Percentiles rank a stretch among this genome's conserved stretches.
phyloP scores from a whole-genome alignment of 2,329 filamentous ascomycete genomes.

The Pseudogymnoascus sp. region DNA sequence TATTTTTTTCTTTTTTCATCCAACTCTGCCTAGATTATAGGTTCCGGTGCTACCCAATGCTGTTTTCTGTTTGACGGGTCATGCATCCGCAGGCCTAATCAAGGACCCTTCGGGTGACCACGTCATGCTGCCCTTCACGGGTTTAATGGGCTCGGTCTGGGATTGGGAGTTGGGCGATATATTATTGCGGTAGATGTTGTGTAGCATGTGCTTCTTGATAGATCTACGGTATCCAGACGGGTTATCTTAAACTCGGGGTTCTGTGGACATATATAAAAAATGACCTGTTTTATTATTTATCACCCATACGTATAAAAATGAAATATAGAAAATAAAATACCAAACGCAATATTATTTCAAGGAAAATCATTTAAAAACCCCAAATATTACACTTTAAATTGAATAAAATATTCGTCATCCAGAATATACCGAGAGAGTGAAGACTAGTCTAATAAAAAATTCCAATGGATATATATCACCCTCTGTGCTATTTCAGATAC shows the following conservation, averaged over 20 bases:
- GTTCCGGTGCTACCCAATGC: slow-evolving; percentile 1
- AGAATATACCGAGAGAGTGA: not conserved
- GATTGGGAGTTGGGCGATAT: not conserved
- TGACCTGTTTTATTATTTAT: not conserved
- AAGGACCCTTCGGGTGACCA: slow-evolving; percentile 3
- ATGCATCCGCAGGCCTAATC: slow-evolving; percentile 1
- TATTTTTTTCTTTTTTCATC: not conserved
- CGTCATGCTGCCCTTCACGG: not conserved
- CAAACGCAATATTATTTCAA: not conserved
- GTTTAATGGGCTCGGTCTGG: not conserved
- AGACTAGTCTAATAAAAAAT: too few relatives aligned
- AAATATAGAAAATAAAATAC: not conserved
- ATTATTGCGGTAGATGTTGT: not conserved
- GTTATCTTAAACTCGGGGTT: not conserved
- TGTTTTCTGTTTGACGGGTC: not conserved
- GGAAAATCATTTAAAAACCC: too few relatives aligned
- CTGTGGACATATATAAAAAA: not conserved
- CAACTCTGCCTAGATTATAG: not conserved
- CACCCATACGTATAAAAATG: not conserved
- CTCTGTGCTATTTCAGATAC: not conserved
- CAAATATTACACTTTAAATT: not conserved
- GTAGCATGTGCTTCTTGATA: not conserved
- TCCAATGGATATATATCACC: not conserved
- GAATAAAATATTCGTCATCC: not conserved
- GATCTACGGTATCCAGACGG: not conserved